Conservation (phyloP, 768 basidiomycete genomes). For the Russula abietina region DNA sequence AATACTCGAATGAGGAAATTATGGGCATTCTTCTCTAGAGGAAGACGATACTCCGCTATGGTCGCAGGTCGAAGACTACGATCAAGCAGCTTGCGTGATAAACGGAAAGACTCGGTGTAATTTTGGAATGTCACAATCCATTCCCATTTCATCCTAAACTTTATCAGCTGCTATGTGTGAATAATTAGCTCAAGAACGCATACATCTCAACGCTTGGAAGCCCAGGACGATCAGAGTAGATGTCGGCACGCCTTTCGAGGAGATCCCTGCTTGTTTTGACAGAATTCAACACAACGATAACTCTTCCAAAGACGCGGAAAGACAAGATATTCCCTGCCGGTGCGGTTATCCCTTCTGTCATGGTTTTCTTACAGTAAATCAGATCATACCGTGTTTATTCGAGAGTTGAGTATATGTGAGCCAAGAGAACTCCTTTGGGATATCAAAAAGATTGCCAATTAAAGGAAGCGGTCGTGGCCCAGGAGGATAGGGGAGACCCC, state of each 20-base stretch:
- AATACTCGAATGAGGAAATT: neutral
- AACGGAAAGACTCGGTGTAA: neutral
- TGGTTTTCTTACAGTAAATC: neutral
- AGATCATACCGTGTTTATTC: neutral
- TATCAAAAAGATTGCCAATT: conserved; percentile 11
- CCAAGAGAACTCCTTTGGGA: conserved; percentile 15
- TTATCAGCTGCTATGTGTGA: neutral
- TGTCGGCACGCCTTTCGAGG: conserved; percentile 48
- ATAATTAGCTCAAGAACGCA: neutral
- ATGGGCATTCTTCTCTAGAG: conserved; percentile 2
- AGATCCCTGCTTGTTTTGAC: conserved; percentile 41
- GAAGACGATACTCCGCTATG: neutral
- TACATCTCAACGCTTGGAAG: conserved; percentile 10
- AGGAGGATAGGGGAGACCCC: conserved; percentile 10
- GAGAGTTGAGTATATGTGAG: neutral
- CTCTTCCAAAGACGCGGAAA: conserved; percentile 39
- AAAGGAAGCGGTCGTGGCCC: conserved; percentile 11
- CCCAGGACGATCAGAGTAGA: conserved; percentile 10
- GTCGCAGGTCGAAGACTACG: conserved; percentile 4
- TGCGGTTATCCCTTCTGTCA: neutral
- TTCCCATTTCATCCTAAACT: neutral
- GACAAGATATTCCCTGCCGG: neutral
- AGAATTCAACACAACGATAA: conserved; percentile 46
- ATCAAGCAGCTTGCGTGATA: conserved; percentile 9
- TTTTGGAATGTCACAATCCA: neutral